A percentile compares a stretch with the other conserved stretches of the same genome.
These are phyloP conservation scores for Neurospora sp. DNA, from an alignment of 495 filamentous ascomycete species.

Conservation along the genomic window DNA sequence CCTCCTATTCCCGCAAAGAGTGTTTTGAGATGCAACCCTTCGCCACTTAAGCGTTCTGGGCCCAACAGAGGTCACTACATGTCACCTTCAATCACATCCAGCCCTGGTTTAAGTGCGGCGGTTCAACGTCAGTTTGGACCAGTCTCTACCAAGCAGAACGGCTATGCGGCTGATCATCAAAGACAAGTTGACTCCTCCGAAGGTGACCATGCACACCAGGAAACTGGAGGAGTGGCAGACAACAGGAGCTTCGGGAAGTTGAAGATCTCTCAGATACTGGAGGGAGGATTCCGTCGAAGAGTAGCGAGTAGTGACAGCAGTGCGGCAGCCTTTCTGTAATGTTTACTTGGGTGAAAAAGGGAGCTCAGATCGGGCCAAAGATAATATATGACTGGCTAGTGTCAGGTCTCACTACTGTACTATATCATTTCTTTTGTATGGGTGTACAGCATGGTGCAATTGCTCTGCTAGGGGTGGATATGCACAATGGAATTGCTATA, in stretches of 20 bases:
- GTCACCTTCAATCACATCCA: conserved; percentile 16
- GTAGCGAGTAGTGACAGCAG: background rate
- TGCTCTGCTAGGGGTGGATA: background rate
- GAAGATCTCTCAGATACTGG: background rate
- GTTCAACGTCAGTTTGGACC: conserved; percentile 26
- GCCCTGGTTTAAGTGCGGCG: conserved; percentile 26
- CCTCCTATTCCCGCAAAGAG: conserved; percentile 21
- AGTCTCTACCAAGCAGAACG: background rate
- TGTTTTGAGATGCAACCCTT: conserved; percentile 10
- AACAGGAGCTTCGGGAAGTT: background rate
- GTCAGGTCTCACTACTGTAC: background rate
- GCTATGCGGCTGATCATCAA: background rate
- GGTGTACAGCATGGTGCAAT: background rate
- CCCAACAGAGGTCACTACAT: background rate
- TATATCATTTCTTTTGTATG: background rate
- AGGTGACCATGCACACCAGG: background rate
- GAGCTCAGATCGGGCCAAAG: background rate
- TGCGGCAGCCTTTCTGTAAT: background rate
- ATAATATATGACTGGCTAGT: background rate
- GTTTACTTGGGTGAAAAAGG: background rate
- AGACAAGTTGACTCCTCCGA: background rate
- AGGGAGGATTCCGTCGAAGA: background rate
- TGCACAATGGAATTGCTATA: background rate
- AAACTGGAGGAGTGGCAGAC: background rate
- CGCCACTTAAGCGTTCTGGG: conserved; percentile 10